Conservation (phyloP, 1,284 basidiomycete genomes). For the Trametes pubescens region DNA sequence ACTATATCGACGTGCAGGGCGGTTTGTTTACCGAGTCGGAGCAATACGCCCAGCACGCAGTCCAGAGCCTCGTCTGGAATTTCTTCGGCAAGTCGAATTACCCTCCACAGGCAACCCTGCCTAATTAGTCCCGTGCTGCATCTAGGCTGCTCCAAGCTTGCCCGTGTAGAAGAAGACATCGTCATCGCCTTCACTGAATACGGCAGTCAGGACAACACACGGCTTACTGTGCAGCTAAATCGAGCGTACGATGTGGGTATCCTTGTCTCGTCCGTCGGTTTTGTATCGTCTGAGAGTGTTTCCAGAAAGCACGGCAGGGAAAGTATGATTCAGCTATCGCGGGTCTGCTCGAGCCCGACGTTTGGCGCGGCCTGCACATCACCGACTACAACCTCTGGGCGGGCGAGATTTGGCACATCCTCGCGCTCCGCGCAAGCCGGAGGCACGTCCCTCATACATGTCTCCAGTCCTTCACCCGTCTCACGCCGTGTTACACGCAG, state of each 20-base stretch:
- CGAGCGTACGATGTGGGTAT: conserved; percentile 63
- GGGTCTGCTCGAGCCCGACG: conserved; percentile 69
- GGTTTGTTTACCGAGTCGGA: conserved; percentile 60
- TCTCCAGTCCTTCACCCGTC: not conserved
- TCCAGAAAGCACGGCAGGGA: conserved; percentile 74
- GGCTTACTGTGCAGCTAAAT: conserved; percentile 68
- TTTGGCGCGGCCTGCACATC: conserved; percentile 72
- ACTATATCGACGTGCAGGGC: conserved; percentile 67
- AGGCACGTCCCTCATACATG: conserved; percentile 50
- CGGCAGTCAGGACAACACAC: conserved; percentile 66
- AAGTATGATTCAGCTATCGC: conserved; percentile 66
- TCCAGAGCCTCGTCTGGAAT: conserved; percentile 77
- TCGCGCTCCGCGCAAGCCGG: conserved; percentile 71
- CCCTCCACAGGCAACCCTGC: no score
- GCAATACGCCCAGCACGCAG: conserved; percentile 75
- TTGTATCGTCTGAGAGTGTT: not conserved
- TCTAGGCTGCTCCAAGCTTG: conserved; percentile 72
- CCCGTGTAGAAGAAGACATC: conserved; percentile 71
- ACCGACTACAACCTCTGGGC: conserved; percentile 76
- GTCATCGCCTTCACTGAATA: conserved; percentile 70
- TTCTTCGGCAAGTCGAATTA: conserved; percentile 58
- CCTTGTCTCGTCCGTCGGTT: not conserved
- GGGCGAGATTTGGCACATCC: conserved; percentile 76
- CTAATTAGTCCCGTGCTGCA: not conserved
- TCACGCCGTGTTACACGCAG: conserved; percentile 39